phyloP scores from a whole-genome alignment of 495 filamentous ascomycete genomes.

The Daldinia vernicosa region DNA sequence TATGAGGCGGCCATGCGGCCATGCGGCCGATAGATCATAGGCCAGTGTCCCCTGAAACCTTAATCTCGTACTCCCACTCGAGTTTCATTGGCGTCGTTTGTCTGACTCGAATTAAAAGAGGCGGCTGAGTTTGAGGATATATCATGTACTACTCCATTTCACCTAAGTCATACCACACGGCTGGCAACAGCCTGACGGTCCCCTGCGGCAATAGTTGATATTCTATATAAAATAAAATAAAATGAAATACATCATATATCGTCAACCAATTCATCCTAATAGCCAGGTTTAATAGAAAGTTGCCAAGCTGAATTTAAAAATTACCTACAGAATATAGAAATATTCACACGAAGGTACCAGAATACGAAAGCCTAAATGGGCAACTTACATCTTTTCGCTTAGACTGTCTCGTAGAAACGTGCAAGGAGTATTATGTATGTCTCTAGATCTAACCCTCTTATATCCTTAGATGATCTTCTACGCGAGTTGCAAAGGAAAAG shows the following conservation, averaged over 20 bases:
- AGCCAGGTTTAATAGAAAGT: neutral
- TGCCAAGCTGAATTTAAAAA: neutral
- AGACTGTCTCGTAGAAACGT: neutral
- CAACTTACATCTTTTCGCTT: neutral
- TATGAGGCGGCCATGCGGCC: slow-evolving; percentile 15
- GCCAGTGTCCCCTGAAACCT: slow-evolving; percentile 24
- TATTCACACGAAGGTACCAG: neutral
- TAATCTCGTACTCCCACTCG: slow-evolving; percentile 20
- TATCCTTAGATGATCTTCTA: neutral
- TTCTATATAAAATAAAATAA: too few species aligned
- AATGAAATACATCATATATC: neutral
- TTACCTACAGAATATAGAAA: neutral
- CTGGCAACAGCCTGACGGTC: slow-evolving; percentile 10
- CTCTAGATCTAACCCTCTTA: too few species aligned
- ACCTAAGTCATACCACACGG: neutral
- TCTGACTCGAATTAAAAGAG: slow-evolving; percentile 1
- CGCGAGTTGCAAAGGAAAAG: neutral
- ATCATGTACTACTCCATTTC: neutral
- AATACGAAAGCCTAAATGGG: slow-evolving; percentile 3
- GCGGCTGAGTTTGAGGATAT: neutral
- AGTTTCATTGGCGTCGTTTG: slow-evolving; percentile 1
- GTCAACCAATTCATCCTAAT: neutral
- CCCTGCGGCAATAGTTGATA: slow-evolving; percentile 4
- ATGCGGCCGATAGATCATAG: neutral
- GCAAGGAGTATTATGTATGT: neutral